A percentile compares a stretch with the other conserved stretches of the same genome.
These are phyloP conservation scores for Rugonectria rugulosa DNA, from an alignment of 2,329 filamentous ascomycete genomes.

Conservation along the genomic window DNA sequence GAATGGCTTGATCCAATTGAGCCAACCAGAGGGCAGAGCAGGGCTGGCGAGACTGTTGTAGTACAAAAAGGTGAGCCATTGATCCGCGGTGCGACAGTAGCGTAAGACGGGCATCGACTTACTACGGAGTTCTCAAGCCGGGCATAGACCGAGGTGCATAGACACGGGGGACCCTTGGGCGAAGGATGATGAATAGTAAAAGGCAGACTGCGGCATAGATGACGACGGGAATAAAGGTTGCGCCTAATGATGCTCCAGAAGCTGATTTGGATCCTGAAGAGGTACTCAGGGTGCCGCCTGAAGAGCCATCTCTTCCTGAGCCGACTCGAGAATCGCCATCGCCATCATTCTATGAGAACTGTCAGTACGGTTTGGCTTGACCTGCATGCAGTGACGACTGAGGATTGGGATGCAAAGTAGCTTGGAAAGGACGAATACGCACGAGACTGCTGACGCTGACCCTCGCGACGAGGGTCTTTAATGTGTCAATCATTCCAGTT, in stretches of 20 bases:
- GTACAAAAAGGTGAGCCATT: background rate
- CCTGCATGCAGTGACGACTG: background rate
- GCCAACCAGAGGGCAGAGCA: constrained; percentile 63
- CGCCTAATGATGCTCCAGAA: constrained; percentile 49
- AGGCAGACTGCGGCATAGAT: constrained; percentile 60
- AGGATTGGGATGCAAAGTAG: background rate
- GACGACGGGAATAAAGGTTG: constrained; percentile 62
- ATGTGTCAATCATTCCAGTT: constrained; percentile 21
- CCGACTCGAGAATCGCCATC: constrained; percentile 45
- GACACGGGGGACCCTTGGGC: constrained; percentile 58
- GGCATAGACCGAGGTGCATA: constrained; percentile 63
- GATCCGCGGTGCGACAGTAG: constrained; percentile 11
- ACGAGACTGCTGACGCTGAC: constrained; percentile 25
- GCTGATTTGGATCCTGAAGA: constrained; percentile 43
- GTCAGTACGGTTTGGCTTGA: background rate
- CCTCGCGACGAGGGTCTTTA: constrained; percentile 25
- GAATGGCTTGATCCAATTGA: constrained; percentile 74
- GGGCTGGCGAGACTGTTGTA: constrained; percentile 64
- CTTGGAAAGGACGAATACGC: background rate
- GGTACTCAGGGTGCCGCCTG: constrained; percentile 46
- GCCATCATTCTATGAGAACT: constrained; percentile 15
- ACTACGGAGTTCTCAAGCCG: constrained; percentile 55
- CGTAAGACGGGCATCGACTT: constrained; percentile 36
- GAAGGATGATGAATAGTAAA: constrained; percentile 56
- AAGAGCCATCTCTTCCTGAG: constrained; percentile 44